A percentile compares a stretch with the other conserved stretches of the same genome.
These are phyloP conservation scores for Cladosporium sp. DNA, from an alignment of 2,329 filamentous ascomycete species.

Conservation along the genomic window DNA sequence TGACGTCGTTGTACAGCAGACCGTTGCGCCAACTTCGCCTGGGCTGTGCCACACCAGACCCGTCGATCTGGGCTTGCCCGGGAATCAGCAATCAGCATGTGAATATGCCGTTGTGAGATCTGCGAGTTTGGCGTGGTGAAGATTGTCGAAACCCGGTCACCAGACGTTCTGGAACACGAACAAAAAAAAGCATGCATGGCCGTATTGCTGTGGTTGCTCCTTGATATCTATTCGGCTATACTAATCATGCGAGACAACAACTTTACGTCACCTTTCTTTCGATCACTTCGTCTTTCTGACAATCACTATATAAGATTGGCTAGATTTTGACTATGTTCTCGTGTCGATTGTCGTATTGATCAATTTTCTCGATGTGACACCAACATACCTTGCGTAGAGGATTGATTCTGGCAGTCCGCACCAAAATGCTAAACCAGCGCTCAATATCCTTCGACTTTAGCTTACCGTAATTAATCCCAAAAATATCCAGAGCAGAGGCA, in stretches of 20 bases:
- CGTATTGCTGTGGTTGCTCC: background rate
- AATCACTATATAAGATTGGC: no score
- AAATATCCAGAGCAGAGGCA: background rate
- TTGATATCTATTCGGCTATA: background rate
- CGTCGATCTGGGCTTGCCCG: background rate
- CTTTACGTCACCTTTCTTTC: background rate
- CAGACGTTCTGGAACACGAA: background rate
- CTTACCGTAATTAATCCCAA: background rate
- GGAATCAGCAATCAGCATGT: background rate
- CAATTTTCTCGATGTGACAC: background rate
- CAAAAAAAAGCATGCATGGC: background rate
- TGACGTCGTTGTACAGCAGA: conserved; percentile 15
- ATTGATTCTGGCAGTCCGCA: background rate
- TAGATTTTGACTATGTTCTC: background rate
- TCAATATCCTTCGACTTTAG: background rate
- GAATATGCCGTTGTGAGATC: background rate
- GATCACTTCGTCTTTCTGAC: background rate
- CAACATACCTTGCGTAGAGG: background rate
- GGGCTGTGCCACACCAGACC: background rate
- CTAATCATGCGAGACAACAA: background rate
- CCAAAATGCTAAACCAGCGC: background rate
- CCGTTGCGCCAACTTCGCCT: background rate
- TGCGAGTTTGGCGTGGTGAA: background rate
- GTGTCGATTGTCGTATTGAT: background rate
- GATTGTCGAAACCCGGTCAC: background rate